Percentiles rank a stretch among this genome's conserved stretches.
These are phyloP conservation scores for Cyclotella choctawhatcheeana DNA, from an alignment of 108 stramenopile genomes.

Conservation along the genomic window DNA sequence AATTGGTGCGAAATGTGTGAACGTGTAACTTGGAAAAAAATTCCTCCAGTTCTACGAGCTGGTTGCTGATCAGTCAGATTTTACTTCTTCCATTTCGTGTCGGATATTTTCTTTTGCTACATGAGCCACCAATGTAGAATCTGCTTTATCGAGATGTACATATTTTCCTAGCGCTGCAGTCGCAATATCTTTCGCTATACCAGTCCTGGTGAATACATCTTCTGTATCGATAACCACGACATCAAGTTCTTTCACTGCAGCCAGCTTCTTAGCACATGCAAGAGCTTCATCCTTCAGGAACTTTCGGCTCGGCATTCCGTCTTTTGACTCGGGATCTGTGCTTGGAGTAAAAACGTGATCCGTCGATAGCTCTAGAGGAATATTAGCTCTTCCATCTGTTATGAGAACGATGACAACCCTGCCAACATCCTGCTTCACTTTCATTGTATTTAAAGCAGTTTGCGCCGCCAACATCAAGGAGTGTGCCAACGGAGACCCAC, in stretches of 20 bases:
- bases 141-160: constrained; percentile 90
- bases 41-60: no score
- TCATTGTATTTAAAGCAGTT: constrained; percentile 94
- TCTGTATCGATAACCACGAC: constrained; percentile 95
- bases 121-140: no score
- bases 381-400: constrained; percentile 96
- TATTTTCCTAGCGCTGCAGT: constrained; percentile 89
- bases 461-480: constrained; percentile 86
- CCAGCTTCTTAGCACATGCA: constrained; percentile 90
- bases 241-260: constrained; percentile 87
- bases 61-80: no score
- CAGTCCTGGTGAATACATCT: constrained; percentile 96
- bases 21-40: no score
- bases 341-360: constrained; percentile 92
- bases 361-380: constrained; percentile 86
- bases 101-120: no score
- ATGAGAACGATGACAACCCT: constrained; percentile 95
- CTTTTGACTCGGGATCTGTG: constrained; percentile 82
- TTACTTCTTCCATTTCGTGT: no score
- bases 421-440: constrained; percentile 94
- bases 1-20: no score
- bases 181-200: constrained; percentile 96
- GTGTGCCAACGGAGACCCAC: constrained; percentile 95
- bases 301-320: constrained; percentile 90
- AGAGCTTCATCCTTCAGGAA: constrained; percentile 96